Conservation (phyloP, 768 basidiomycete genomes). For the Phylloporus rhodoxanthus region DNA sequence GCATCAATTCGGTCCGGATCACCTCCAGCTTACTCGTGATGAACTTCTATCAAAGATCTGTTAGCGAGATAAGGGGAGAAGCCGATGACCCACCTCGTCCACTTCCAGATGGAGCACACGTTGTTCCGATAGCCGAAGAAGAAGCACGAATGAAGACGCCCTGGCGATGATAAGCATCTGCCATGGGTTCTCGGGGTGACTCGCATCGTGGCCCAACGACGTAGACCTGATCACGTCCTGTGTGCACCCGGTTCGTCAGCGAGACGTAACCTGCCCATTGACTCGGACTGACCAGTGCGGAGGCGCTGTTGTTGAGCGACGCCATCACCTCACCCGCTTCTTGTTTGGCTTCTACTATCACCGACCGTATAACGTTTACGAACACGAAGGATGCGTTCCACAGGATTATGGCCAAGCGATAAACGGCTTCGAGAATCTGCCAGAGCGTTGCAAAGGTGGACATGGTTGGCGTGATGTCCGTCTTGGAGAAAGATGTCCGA, state of each 20-base stretch:
- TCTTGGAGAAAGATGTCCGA: background rate
- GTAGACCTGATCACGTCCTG: constrained; percentile 8
- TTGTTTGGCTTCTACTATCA: constrained; percentile 11
- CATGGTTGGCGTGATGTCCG: constrained; percentile 8
- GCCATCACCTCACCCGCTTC: constrained; percentile 15
- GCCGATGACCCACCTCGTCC: constrained; percentile 9
- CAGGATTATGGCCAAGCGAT: background rate
- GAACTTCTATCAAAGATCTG: constrained; percentile 7
- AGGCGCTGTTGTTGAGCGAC: constrained; percentile 4
- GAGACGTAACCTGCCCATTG: too few relatives aligned
- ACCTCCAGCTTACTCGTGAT: constrained; percentile 16
- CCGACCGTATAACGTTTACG: constrained; percentile 7
- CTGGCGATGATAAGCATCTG: constrained; percentile 20
- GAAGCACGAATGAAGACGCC: constrained; percentile 16
- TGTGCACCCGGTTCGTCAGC: background rate
- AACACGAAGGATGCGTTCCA: constrained; percentile 16
- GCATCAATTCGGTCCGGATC: constrained; percentile 11
- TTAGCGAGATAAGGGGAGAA: background rate
- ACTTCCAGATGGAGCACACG: constrained; percentile 23
- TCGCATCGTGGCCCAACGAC: background rate
- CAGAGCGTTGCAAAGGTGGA: constrained; percentile 2
- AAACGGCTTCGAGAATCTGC: constrained; percentile 2
- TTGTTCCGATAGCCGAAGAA: constrained; percentile 13
- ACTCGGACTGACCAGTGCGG: background rate
- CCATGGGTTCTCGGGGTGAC: background rate